These are phyloP conservation scores for Vitis rupestris DNA, from an alignment of 164 flowering plant genomes.

Conservation along the genomic window DNA sequence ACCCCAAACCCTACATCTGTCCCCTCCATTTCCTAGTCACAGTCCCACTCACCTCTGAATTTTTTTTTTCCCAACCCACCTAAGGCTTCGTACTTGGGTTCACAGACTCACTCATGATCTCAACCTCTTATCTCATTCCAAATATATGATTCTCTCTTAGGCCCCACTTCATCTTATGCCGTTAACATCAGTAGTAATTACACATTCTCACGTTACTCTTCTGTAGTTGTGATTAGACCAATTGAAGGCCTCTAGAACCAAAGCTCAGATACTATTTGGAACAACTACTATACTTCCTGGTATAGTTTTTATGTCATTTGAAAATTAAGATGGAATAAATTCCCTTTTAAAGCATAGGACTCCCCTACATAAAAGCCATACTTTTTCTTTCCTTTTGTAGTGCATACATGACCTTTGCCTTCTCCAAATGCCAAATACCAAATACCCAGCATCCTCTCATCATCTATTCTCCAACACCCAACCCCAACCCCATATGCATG, in stretches of 20 bases:
- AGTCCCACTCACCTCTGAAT: not conserved
- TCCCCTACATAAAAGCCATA: conserved; percentile 7
- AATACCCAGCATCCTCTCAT: conserved; percentile 3
- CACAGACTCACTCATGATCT: conserved; percentile 6
- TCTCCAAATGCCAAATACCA: not conserved
- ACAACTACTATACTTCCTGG: not conserved
- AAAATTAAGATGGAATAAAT: conserved; percentile 5
- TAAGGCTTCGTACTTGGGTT: not conserved
- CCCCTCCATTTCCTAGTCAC: not conserved
- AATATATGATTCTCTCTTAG: not conserved
- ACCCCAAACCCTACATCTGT: conserved; percentile 11
- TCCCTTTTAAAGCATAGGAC: conserved; percentile 14
- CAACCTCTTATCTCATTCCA: not conserved
- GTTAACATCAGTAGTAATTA: not conserved
- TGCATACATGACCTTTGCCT: conserved; percentile 6
- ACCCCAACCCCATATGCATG: not conserved
- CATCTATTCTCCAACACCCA: not conserved
- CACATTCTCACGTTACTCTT: not conserved
- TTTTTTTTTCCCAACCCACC: not conserved
- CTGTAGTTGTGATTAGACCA: not conserved
- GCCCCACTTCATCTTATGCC: not conserved
- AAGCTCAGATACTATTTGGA: not conserved
- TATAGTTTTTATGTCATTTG: not conserved
- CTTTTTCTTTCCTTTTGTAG: conserved; percentile 13
- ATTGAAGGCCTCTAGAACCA: not conserved